Conservation (phyloP, 2,329 filamentous ascomycete genomes). For the Arthrobotrys iridis region DNA sequence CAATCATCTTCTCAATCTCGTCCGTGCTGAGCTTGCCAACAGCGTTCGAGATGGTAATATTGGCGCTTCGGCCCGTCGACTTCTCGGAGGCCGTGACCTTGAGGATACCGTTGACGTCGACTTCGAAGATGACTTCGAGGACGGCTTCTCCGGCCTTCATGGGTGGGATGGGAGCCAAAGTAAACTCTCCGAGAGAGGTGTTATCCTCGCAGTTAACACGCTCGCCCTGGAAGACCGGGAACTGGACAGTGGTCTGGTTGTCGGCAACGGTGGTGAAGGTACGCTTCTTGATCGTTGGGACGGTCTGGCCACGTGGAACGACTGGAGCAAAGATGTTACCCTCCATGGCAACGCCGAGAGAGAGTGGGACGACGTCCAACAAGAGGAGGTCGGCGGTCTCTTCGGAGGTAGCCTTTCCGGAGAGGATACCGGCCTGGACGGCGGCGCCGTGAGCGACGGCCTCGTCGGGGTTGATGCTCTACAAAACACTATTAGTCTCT, state of each 20-base stretch:
- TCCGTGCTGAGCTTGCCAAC: conserved; percentile 94
- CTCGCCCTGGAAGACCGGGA: conserved; percentile 95
- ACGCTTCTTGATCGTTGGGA: conserved; percentile 82
- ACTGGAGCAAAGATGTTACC: conserved; percentile 98
- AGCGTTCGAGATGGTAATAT: conserved; percentile 99
- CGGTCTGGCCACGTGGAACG: conserved; percentile 79
- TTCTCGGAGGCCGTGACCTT: conserved; percentile 99
- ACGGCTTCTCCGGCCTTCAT: conserved; percentile 96
- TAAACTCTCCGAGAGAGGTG: conserved; percentile 97
- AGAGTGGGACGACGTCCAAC: conserved; percentile 94
- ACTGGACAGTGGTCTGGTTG: conserved; percentile 83
- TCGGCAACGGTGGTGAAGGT: conserved; percentile 89
- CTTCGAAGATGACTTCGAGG: conserved; percentile 97
- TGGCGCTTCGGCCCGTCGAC: conserved; percentile 95
- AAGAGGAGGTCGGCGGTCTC: conserved; percentile 95
- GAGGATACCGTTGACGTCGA: conserved; percentile 99
- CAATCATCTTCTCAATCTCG: conserved; percentile 98
- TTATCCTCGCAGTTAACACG: conserved; percentile 98
- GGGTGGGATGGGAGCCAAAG: conserved; percentile 82
- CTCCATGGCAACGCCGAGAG: conserved; percentile 99
- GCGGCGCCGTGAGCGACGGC: conserved; percentile 98
- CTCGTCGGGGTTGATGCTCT: conserved; percentile 98
- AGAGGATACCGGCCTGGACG: conserved; percentile 98
- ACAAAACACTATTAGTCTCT: conserved; percentile 56
- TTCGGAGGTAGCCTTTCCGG: conserved; percentile 94